These are phyloP conservation scores for Alternaria triticina DNA, from an alignment of 2,329 filamentous ascomycete species.

Conservation along the genomic window DNA sequence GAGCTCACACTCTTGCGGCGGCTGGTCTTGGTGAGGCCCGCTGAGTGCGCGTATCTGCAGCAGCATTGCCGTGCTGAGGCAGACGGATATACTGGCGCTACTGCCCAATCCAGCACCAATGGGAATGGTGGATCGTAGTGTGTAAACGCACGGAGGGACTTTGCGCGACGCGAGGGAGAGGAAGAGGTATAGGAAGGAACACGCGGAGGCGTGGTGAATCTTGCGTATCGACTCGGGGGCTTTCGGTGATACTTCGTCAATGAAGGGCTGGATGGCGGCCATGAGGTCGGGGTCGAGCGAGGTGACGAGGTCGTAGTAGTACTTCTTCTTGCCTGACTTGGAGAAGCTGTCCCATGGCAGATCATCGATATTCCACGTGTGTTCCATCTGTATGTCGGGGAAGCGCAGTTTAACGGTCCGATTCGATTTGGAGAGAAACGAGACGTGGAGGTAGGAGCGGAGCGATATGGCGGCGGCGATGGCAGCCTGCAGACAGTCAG, in stretches of 20 bases:
- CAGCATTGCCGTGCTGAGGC: slow-evolving; percentile 81
- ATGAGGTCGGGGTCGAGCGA: slow-evolving; percentile 83
- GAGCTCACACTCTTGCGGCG: slow-evolving; percentile 80
- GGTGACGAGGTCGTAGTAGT: slow-evolving; percentile 85
- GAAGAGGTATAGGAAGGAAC: slow-evolving; percentile 91
- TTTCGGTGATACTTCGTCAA: slow-evolving; percentile 71
- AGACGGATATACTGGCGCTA: slow-evolving; percentile 93
- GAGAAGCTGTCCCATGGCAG: slow-evolving; percentile 87
- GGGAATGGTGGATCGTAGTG: slow-evolving; percentile 89
- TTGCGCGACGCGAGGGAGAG: slow-evolving; percentile 81
- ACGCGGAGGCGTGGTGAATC: slow-evolving; percentile 81
- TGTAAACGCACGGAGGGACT: slow-evolving; percentile 84
- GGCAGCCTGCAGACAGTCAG: slow-evolving; percentile 66
- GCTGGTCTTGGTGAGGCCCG: slow-evolving; percentile 91
- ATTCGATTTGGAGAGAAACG: slow-evolving; percentile 88
- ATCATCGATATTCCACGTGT: slow-evolving; percentile 93
- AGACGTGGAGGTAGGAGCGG: slow-evolving; percentile 95
- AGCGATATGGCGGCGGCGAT: slow-evolving; percentile 95
- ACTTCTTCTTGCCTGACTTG: slow-evolving; percentile 84
- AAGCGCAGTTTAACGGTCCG: slow-evolving; percentile 88
- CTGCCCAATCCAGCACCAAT: slow-evolving; percentile 91
- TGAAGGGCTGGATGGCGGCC: slow-evolving; percentile 78
- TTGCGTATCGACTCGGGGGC: slow-evolving; percentile 76
- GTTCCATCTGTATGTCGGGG: slow-evolving; percentile 84
- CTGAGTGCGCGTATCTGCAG: slow-evolving; percentile 87